These are phyloP conservation scores for Malbranchea zuffiana DNA, from an alignment of 2,329 filamentous ascomycete species.

Conservation along the genomic window DNA sequence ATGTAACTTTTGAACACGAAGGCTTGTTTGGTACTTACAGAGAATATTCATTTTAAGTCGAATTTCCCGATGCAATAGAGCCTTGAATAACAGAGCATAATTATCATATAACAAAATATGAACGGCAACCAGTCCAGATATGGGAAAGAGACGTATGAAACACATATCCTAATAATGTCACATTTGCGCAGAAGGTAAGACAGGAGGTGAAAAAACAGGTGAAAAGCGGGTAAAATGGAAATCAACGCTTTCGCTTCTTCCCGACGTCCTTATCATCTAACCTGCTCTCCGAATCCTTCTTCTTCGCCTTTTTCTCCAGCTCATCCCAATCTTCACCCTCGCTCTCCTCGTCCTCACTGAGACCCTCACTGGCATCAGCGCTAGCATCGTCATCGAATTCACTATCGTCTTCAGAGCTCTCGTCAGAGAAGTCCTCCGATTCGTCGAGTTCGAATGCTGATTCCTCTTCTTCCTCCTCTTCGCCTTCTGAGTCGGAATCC, in stretches of 20 bases:
- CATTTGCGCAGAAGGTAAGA: too few relatives aligned
- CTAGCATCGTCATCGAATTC: conserved; percentile 89
- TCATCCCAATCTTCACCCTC: conserved; percentile 91
- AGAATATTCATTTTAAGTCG: too few relatives aligned
- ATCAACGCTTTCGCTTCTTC: conserved; percentile 61
- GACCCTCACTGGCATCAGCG: conserved; percentile 59
- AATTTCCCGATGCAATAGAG: too few relatives aligned
- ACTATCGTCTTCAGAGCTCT: conserved; percentile 75
- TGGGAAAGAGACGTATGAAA: too few relatives aligned
- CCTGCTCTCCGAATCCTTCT: conserved; percentile 48
- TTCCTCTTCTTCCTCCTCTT: conserved; percentile 70
- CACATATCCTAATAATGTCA: too few relatives aligned
- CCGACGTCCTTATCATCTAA: conserved; percentile 47
- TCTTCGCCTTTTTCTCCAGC: conserved; percentile 71
- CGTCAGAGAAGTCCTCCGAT: conserved; percentile 68
- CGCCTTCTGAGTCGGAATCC: conserved; percentile 76
- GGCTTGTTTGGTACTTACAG: too few relatives aligned
- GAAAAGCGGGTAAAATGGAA: not conserved
- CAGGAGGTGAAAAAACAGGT: too few relatives aligned
- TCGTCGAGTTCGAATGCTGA: conserved; percentile 76
- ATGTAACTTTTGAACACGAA: too few relatives aligned
- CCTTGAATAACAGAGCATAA: too few relatives aligned
- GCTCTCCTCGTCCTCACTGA: conserved; percentile 51
- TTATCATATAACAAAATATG: too few relatives aligned
- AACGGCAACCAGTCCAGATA: too few relatives aligned